Conservation (phyloP, 1,284 basidiomycete genomes). For the Fomitopsis schrenkii region DNA sequence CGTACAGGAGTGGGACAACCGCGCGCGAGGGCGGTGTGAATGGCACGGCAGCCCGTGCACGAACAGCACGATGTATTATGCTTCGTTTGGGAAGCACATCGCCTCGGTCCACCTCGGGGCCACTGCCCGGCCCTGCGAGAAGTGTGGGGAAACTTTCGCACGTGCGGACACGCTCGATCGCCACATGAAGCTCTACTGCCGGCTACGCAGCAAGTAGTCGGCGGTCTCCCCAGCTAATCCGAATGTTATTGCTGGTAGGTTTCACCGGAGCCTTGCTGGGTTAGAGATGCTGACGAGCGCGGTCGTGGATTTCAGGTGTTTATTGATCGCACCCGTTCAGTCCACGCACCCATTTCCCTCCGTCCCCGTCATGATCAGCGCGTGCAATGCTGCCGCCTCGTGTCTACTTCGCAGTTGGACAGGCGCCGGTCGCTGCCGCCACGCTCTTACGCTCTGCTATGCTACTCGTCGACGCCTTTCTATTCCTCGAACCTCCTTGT, state of each 20-base stretch:
- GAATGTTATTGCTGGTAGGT: background rate
- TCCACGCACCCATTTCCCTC: background rate
- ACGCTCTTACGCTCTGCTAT: background rate
- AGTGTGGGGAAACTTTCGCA: conserved; percentile 2
- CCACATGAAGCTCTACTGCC: conserved; percentile 3
- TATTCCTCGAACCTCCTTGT: background rate
- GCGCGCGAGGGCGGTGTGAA: conserved; percentile 1
- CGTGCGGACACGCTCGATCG: conserved; percentile 5
- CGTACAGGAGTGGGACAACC: background rate
- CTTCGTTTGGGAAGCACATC: conserved; percentile 7
- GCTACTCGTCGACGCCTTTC: background rate
- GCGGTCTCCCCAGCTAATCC: too few species aligned
- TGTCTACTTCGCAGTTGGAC: background rate
- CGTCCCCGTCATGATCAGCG: background rate
- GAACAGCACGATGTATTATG: background rate
- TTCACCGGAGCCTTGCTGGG: background rate
- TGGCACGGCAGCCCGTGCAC: background rate
- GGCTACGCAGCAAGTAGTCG: background rate
- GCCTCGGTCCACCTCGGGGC: conserved; percentile 6
- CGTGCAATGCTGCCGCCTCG: background rate
- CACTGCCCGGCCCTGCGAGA: conserved; percentile 1
- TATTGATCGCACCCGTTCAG: background rate
- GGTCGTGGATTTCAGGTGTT: background rate
- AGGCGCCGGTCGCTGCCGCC: background rate
- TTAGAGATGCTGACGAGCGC: background rate